Base-by-base conservation (phyloP, 257 asterid species). In the Primulina huaijiensis region DNA sequence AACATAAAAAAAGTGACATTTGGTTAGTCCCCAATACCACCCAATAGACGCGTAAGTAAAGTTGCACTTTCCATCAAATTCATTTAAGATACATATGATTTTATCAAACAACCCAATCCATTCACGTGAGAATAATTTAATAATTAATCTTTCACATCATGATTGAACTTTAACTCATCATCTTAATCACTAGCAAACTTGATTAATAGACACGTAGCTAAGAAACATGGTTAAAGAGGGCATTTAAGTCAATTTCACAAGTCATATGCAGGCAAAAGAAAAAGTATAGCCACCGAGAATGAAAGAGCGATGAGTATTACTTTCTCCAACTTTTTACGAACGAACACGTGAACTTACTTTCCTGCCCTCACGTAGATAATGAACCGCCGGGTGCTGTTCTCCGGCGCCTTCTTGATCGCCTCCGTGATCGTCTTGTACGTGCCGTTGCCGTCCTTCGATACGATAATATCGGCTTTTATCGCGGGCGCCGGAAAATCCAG, bases 301-400 rank as follows among this genome's bases (percentile, higher is more conserved):
- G 19, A 43, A 43, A 14, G 53, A 43, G 53, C 3, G 19, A 43
- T 55, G 6, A 52, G 11, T 8, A 58, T 46, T 68, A 62, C 56
- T 34, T 2, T 62, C 55, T 27, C 5, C 20, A 17, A 69, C 37
- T 73, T 75, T 65, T 46, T 66, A 35, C 59, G 12, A 62, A 7
- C 10, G 60, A 2, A 29, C 70, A 76, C 30, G 81, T 78, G 81
- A 82, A 85, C 90, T 86, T 89, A 94, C 97, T 65, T 92, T 85
- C 99, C 99, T 68, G 96, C 99, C 86, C 78, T 94, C 77, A 94
- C 92, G 89, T 89, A 94, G 79, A 94, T 94, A n/a, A 91, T 83
- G 53, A 85, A 75, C 35, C 99, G 82, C 12, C 85, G 85, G 19
- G 12, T 73, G 23, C 95, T 72, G 53, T 84, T 35, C 62, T 88